These are phyloP conservation scores for Toxicodendron radicans DNA, from an alignment of 345 rosid genomes.

Conservation along the genomic window DNA sequence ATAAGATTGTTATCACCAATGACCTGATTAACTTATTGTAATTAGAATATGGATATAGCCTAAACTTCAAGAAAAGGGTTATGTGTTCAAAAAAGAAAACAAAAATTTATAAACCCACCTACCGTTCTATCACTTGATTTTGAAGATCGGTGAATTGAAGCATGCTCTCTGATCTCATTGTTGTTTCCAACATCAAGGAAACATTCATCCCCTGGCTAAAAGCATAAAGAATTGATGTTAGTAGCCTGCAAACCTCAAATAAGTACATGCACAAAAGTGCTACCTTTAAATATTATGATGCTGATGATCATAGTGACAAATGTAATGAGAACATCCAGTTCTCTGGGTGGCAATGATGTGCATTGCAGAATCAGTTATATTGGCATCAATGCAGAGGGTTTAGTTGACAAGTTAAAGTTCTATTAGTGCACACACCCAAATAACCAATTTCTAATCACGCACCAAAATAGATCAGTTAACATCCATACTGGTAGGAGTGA, in stretches of 20 bases:
- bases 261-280: neutral
- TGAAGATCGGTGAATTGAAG: conserved; percentile 89
- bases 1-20: conserved; percentile 85
- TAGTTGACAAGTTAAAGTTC: neutral
- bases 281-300: neutral
- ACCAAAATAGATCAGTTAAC: neutral
- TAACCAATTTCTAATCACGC: neutral
- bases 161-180: conserved; percentile 87
- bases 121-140: conserved; percentile 72
- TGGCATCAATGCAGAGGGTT: neutral
- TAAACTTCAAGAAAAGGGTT: neutral
- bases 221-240: conserved; percentile 7
- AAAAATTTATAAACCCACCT: conserved; percentile 5
- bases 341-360: neutral
- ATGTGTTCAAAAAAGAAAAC: neutral
- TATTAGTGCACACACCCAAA: neutral
- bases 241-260: neutral
- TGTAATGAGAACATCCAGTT: neutral
- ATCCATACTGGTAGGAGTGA: conserved; percentile 6
- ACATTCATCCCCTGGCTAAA: conserved; percentile 74
- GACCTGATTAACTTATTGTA: conserved; percentile 43
- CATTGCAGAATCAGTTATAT: neutral
- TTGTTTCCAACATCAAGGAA: conserved; percentile 76
- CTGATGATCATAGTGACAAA: neutral
- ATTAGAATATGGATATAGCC: conserved; percentile 18